Conservation (phyloP, 352 stramenopile species). For the Globisporangium abappressorium region DNA sequence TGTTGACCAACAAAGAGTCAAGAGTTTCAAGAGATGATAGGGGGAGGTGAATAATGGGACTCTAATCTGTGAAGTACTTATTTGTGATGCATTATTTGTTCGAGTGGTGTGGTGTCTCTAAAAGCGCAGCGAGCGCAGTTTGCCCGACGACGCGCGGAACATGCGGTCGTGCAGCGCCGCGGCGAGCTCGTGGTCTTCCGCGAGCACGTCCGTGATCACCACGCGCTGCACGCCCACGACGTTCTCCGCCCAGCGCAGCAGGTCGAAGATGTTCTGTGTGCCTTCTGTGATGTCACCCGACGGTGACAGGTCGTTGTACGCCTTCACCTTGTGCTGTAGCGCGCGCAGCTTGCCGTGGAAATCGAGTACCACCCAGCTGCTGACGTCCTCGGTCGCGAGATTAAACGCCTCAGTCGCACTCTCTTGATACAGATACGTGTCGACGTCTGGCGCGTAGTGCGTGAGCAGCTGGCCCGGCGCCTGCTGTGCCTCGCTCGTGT, state of each 20-base stretch:
- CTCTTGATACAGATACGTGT: constrained; percentile 80
- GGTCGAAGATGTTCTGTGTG: constrained; percentile 79
- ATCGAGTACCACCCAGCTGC: constrained; percentile 78
- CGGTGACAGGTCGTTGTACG: constrained; percentile 80
- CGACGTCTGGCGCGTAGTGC: constrained; percentile 96
- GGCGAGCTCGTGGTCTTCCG: constrained; percentile 59
- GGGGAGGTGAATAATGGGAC: too few relatives aligned
- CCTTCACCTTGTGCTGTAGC: constrained; percentile 48
- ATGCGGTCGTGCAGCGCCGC: constrained; percentile 81
- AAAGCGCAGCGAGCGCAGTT: constrained; percentile 46
- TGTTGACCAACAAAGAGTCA: too few relatives aligned
- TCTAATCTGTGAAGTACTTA: neutral
- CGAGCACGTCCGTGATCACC: constrained; percentile 57
- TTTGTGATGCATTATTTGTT: neutral
- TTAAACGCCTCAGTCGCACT: constrained; percentile 39
- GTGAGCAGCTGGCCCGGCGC: constrained; percentile 96
- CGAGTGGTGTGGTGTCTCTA: constrained; percentile 20
- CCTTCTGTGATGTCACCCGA: constrained; percentile 65
- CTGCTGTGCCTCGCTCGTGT: constrained; percentile 76
- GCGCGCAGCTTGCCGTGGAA: constrained; percentile 54
- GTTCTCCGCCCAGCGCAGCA: constrained; percentile 81
- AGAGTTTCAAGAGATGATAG: too few relatives aligned
- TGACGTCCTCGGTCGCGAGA: constrained; percentile 29
- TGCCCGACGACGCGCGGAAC: constrained; percentile 79
- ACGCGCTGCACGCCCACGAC: constrained; percentile 67